Evolutionary conservation across 2,329 filamentous ascomycete species (phyloP).

Genomic region (Claviceps digitariae): DNA sequence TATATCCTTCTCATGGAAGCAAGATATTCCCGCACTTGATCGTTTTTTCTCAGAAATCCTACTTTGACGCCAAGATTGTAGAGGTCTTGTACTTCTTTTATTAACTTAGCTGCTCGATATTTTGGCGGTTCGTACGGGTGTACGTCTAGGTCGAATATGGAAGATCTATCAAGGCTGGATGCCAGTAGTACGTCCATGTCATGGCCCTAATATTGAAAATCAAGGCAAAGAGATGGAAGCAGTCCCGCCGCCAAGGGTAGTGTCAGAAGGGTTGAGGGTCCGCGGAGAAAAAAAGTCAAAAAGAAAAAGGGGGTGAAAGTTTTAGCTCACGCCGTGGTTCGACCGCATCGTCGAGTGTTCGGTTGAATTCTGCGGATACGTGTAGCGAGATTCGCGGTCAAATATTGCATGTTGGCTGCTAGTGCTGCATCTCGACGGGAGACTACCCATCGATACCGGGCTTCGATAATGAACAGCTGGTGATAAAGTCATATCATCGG

Average conservation of each 20-base stretch:
- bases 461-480: not conserved
- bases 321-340: not conserved
- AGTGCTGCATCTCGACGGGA: not conserved
- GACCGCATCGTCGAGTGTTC: not conserved
- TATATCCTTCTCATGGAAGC: conserved; percentile 2
- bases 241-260: not conserved
- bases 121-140: not conserved
- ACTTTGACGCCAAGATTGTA: conserved; percentile 3
- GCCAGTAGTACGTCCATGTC: not conserved
- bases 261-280: no score
- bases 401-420: not conserved
- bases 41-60: not conserved
- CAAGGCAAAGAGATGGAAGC: not conserved
- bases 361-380: not conserved
- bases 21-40: conserved; percentile 1
- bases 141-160: no score
- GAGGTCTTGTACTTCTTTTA: conserved; percentile 1
- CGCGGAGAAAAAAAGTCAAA: no score
- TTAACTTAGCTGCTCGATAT: not conserved
- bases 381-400: not conserved
- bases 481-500: not conserved
- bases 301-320: no score
- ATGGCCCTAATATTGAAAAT: not conserved
- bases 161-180: not conserved
- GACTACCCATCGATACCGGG: not conserved